phyloP scores from a whole-genome alignment of 805 yeast species.

The Zygosaccharomyces bisporus region DNA sequence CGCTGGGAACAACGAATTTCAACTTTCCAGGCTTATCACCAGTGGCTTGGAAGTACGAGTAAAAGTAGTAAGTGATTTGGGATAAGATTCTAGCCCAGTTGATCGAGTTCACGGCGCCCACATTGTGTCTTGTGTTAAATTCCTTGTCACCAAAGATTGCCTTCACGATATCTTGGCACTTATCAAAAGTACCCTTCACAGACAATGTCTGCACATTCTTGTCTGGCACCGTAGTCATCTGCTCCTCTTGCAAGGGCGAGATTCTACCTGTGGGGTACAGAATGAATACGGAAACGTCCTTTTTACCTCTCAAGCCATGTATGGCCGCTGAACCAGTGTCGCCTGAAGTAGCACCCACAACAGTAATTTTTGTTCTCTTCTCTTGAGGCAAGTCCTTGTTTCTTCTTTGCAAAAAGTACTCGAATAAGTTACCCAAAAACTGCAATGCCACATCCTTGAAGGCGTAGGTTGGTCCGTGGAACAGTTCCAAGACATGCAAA shows the following conservation, averaged over 20 bases:
- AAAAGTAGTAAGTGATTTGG: conserved; percentile 94
- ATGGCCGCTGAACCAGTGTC: conserved; percentile 99
- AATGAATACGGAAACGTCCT: conserved; percentile 96
- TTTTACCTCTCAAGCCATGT: conserved; percentile 93
- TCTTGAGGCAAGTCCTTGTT: conserved; percentile 53
- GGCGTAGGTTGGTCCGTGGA: conserved; percentile 99
- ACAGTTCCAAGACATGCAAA: conserved; percentile 79
- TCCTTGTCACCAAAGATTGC: conserved; percentile 84
- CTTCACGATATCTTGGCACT: conserved; percentile 96
- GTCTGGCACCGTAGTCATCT: conserved; percentile 96
- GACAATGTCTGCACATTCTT: conserved; percentile 91
- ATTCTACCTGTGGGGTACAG: conserved; percentile 96
- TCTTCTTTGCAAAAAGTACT: conserved; percentile 77
- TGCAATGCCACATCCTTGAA: conserved; percentile 98
- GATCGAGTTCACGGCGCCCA: conserved; percentile 97
- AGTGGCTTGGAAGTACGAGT: conserved; percentile 74
- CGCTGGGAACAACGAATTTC: conserved; percentile 92
- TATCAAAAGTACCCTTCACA: conserved; percentile 95
- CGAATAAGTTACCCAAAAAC: conserved; percentile 95
- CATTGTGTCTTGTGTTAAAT: conserved; percentile 84
- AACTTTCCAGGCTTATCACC: conserved; percentile 44
- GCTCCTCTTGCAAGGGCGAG: conserved; percentile 96
- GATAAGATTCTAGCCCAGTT: conserved; percentile 99
- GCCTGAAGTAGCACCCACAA: conserved; percentile 98
- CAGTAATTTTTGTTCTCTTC: conserved; percentile 78